These are phyloP conservation scores for Fusarium pseudocircinatum DNA, from an alignment of 2,329 filamentous ascomycete genomes.

Conservation along the genomic window DNA sequence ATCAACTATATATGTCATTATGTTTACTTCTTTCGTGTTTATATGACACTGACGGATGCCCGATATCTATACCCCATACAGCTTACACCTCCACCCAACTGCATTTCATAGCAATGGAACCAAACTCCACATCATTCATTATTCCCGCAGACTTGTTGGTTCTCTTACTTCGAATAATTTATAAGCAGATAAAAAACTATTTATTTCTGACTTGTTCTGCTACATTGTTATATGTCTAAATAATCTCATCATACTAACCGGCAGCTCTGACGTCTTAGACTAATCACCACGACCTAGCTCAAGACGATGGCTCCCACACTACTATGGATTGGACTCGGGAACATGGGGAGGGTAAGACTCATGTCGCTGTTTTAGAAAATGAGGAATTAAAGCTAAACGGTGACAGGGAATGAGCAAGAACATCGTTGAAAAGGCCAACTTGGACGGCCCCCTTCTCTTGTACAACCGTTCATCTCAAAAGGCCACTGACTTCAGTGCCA, in stretches of 20 bases:
- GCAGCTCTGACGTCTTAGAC: background rate
- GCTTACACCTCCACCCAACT: slow-evolving; percentile 4
- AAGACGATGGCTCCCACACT: slow-evolving; percentile 66
- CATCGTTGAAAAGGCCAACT: slow-evolving; percentile 78
- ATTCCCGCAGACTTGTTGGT: background rate
- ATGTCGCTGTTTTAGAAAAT: background rate
- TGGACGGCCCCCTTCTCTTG: slow-evolving; percentile 76
- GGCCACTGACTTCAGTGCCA: slow-evolving; percentile 69
- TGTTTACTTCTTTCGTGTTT: background rate
- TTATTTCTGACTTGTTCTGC: background rate
- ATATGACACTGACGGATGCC: background rate
- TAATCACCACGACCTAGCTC: background rate
- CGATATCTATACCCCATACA: background rate
- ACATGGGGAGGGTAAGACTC: slow-evolving; percentile 79
- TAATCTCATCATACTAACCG: background rate
- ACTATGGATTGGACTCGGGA: slow-evolving; percentile 85
- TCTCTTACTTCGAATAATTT: background rate
- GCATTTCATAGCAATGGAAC: background rate
- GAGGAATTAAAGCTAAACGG: background rate
- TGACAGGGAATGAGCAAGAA: slow-evolving; percentile 84
- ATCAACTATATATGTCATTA: background rate
- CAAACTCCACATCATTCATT: slow-evolving; percentile 1
- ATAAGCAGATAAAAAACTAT: background rate
- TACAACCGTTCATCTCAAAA: slow-evolving; percentile 81
- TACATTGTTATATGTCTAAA: background rate